Evolutionary conservation across 805 yeast genomes (phyloP).

Genomic region (Cyberlindnera misumaiensis): DNA sequence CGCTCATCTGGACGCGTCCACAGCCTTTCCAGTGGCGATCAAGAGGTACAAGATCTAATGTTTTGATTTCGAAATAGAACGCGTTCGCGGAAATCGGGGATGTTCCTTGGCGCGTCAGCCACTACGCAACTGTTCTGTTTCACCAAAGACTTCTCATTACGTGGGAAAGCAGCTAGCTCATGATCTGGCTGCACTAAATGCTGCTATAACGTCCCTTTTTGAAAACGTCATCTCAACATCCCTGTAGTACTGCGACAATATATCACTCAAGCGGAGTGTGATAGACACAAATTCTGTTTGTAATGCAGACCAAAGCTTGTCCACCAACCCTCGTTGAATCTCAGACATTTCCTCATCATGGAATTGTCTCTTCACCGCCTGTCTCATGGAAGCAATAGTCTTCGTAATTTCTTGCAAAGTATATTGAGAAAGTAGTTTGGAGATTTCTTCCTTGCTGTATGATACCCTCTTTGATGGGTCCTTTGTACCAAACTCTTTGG

Average conservation of each 20-base stretch:
- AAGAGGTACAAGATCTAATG: background rate
- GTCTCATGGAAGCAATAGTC: constrained; percentile 48
- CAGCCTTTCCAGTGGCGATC: background rate
- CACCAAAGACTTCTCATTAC: no score
- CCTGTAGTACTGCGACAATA: constrained; percentile 45
- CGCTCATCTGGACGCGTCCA: background rate
- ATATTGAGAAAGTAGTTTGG: constrained; percentile 48
- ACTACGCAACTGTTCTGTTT: no score
- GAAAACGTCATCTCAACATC: constrained; percentile 46
- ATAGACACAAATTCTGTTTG: constrained; percentile 56
- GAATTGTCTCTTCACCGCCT: constrained; percentile 53
- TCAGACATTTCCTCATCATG: constrained; percentile 25
- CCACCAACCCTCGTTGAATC: constrained; percentile 48
- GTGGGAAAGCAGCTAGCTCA: no score
- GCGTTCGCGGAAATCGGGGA: no score
- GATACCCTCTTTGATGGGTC: constrained; percentile 49
- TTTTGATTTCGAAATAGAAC: background rate
- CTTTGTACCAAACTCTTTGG: constrained; percentile 25
- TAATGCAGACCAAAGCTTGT: constrained; percentile 62
- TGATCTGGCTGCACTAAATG: constrained; percentile 34
- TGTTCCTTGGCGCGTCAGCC: background rate
- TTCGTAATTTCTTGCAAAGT: constrained; percentile 51
- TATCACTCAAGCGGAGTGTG: constrained; percentile 45
- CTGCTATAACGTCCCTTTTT: constrained; percentile 49
- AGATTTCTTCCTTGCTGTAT: constrained; percentile 52